Evolutionary conservation across 805 yeast genomes (phyloP).

Genomic region (Candida multigemmis): DNA sequence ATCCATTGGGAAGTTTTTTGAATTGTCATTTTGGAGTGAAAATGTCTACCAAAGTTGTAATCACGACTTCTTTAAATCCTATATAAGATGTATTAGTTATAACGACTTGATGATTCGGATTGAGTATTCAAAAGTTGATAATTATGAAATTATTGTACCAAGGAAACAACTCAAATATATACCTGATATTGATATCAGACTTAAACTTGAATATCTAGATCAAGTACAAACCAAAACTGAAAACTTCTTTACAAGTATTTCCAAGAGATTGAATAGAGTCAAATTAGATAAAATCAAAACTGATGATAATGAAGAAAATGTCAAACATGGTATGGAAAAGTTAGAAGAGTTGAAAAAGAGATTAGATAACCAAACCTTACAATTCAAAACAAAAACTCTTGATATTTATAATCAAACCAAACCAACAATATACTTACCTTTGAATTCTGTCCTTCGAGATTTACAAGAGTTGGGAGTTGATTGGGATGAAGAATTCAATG

Average conservation of each 20-base stretch:
- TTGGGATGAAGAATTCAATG: slow-evolving; percentile 81
- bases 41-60: slow-evolving; percentile 38
- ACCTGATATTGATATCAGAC: slow-evolving; percentile 56
- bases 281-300: slow-evolving; percentile 65
- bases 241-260: slow-evolving; percentile 64
- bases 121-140: slow-evolving; percentile 67
- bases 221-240: slow-evolving; percentile 44
- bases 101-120: slow-evolving; percentile 71
- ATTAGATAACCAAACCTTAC: slow-evolving; percentile 41
- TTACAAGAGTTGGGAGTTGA: slow-evolving; percentile 75
- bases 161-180: slow-evolving; percentile 61
- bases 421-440: slow-evolving; percentile 57
- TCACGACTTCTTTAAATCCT: slow-evolving; percentile 77
- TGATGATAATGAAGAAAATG: slow-evolving; percentile 57
- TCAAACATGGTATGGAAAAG: slow-evolving; percentile 53
- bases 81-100: slow-evolving; percentile 75
- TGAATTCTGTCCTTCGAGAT: slow-evolving; percentile 61
- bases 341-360: slow-evolving; percentile 49
- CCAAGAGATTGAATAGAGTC: slow-evolving; percentile 64
- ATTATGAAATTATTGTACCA: slow-evolving; percentile 76
- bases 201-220: slow-evolving; percentile 56
- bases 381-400: slow-evolving; percentile 37
- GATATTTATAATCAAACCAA: slow-evolving; percentile 44
- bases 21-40: slow-evolving; percentile 66
- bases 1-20: slow-evolving; percentile 90